These are phyloP conservation scores for Xanthoceras sorbifolium DNA, from an alignment of 345 rosid genomes.

Conservation along the genomic window DNA sequence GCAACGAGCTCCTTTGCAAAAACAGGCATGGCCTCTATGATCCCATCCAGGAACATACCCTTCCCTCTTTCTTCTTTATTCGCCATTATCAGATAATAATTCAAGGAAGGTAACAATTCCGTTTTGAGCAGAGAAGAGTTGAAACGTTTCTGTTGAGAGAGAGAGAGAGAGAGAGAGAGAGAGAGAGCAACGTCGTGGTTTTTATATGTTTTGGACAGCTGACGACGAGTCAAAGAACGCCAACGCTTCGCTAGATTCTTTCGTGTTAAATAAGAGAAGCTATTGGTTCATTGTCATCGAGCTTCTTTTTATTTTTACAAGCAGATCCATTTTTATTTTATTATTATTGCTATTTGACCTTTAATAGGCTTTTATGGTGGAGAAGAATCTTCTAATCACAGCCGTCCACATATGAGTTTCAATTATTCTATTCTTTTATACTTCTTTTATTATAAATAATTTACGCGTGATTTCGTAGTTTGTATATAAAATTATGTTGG, in stretches of 20 bases:
- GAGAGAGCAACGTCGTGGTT: not conserved
- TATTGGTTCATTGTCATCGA: not conserved
- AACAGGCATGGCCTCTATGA: slow-evolving; percentile 71
- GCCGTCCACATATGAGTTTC: not conserved
- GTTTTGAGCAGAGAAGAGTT: slow-evolving; percentile 7
- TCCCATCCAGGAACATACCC: slow-evolving; percentile 42
- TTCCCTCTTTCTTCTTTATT: slow-evolving; percentile 55
- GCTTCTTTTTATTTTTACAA: too few species aligned
- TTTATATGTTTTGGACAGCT: slow-evolving; percentile 34
- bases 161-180: not conserved
- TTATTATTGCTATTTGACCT: not conserved
- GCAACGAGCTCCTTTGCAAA: slow-evolving; percentile 84
- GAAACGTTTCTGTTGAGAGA: slow-evolving; percentile 24
- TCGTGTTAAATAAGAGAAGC: not conserved
- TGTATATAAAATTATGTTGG: too few species aligned
- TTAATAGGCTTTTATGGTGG: not conserved
- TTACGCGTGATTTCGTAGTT: not conserved
- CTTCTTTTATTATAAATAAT: not conserved
- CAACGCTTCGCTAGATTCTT: not conserved
- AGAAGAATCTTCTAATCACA: slow-evolving; percentile 3
- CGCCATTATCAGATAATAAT: slow-evolving; percentile 30
- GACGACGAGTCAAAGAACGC: slow-evolving; percentile 18
- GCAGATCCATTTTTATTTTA: too few species aligned
- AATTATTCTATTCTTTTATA: too few species aligned
- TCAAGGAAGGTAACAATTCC: not conserved